Conservation (phyloP, 2,329 filamentous ascomycete genomes). For the Neofusicoccum laricinum region DNA sequence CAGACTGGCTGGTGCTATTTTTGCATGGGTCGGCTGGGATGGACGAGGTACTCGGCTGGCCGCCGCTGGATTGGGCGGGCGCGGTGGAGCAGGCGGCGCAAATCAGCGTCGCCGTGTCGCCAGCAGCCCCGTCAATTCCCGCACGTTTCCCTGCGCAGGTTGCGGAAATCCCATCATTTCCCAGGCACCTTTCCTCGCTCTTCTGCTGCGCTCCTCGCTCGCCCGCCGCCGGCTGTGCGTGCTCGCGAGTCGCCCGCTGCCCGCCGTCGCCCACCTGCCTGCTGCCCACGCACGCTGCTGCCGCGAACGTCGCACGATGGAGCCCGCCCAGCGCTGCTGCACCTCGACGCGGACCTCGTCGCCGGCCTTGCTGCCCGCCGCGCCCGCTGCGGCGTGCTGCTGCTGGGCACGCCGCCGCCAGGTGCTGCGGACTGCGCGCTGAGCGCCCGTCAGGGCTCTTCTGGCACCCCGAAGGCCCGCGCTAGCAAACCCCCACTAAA, state of each 20-base stretch:
- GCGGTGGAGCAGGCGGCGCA: not conserved
- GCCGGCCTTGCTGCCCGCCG: not conserved
- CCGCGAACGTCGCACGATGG: not conserved
- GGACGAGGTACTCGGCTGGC: not conserved
- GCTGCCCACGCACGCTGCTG: not conserved
- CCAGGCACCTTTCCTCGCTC: conserved; percentile 4
- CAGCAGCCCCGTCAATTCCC: not conserved
- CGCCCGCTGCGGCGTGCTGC: not conserved
- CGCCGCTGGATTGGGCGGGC: not conserved
- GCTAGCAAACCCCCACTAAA: not conserved
- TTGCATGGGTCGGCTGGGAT: not conserved
- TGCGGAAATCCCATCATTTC: not conserved
- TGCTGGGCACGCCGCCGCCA: not conserved
- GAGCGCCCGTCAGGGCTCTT: not conserved
- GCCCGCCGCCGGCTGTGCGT: not conserved
- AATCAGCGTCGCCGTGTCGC: not conserved
- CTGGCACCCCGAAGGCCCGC: not conserved
- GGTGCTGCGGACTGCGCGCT: not conserved
- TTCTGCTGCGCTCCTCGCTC: conserved; percentile 10
- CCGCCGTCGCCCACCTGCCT: not conserved
- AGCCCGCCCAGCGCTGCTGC: not conserved
- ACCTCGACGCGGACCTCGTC: not conserved
- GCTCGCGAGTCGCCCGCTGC: not conserved
- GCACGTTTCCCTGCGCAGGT: not conserved
- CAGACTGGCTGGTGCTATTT: conserved; percentile 1